phyloP scores from a whole-genome alignment of 257 asterid genomes.

The Mentha longifolia region DNA sequence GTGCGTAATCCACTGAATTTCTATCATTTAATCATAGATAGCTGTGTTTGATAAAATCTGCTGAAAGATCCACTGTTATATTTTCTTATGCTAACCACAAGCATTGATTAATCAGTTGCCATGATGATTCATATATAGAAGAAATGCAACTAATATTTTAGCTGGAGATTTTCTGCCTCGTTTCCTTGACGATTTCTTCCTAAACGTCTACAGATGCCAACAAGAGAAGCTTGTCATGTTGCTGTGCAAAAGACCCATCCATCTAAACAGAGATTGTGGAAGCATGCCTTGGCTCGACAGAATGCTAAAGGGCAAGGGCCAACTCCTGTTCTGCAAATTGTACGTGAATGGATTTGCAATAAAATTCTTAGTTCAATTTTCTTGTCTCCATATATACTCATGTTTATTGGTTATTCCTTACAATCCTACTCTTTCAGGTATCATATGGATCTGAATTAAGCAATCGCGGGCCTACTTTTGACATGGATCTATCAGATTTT shows the following conservation, averaged over 20 bases:
- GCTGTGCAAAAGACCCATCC: slow-evolving; percentile 93
- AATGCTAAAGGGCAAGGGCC: slow-evolving; percentile 71
- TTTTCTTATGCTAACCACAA: background rate
- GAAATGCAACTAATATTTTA: slow-evolving; percentile 11
- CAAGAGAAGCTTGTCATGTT: slow-evolving; percentile 97
- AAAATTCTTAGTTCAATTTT: background rate
- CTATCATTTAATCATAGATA: background rate
- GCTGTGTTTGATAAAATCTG: background rate
- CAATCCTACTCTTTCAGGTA: slow-evolving; percentile 55
- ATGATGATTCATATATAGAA: background rate
- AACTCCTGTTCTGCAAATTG: slow-evolving; percentile 91
- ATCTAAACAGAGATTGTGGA: slow-evolving; percentile 89
- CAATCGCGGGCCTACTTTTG: slow-evolving; percentile 99
- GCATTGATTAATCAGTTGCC: background rate
- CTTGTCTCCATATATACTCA: background rate
- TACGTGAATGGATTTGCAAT: slow-evolving; percentile 37
- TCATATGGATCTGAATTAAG: slow-evolving; percentile 97
- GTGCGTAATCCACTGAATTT: slow-evolving; percentile 36
- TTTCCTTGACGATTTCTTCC: slow-evolving; percentile 23
- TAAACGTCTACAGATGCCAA: slow-evolving; percentile 73
- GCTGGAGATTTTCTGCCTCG: slow-evolving; percentile 6
- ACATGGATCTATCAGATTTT: slow-evolving; percentile 94
- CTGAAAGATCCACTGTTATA: slow-evolving; percentile 9
- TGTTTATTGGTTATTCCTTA: slow-evolving; percentile 11
- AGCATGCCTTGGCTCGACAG: slow-evolving; percentile 95